Percentiles rank a stretch among this genome's conserved stretches.
Evolutionary conservation across 768 basidiomycete genomes (phyloP).

Genomic region (Collybiopsis luxurians): DNA sequence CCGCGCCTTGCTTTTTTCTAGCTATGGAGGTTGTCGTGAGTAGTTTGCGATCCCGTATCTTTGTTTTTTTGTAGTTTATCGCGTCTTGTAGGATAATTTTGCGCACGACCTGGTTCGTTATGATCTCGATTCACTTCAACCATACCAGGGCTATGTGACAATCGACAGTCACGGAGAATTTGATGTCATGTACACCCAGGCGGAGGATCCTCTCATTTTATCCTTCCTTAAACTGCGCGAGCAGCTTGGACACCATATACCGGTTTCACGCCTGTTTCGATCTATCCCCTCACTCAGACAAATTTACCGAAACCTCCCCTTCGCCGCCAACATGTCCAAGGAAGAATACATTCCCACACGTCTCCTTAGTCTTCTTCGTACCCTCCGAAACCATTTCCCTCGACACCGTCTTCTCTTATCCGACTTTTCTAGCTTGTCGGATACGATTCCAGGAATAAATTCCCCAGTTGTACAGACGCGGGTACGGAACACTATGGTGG

Average conservation of each 20-base stretch:
- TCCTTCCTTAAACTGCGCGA: slow-evolving; percentile 73
- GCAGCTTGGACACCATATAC: slow-evolving; percentile 53
- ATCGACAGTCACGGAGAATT: slow-evolving; percentile 83
- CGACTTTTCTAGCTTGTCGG: slow-evolving; percentile 88
- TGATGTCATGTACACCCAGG: slow-evolving; percentile 74
- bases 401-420: slow-evolving; percentile 91
- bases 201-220: slow-evolving; percentile 81
- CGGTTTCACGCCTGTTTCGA: slow-evolving; percentile 54
- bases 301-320: slow-evolving; percentile 70
- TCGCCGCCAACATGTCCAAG: slow-evolving; percentile 83
- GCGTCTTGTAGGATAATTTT: slow-evolving; percentile 77
- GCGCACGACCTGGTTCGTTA: slow-evolving; percentile 95
- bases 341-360: slow-evolving; percentile 95
- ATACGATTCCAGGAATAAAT: slow-evolving; percentile 71
- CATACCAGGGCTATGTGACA: slow-evolving; percentile 80
- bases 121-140: slow-evolving; percentile 72
- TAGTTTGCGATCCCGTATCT: slow-evolving; percentile 12
- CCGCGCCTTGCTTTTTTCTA: slow-evolving; percentile 87
- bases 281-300: slow-evolving; percentile 56
- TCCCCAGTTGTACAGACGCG: slow-evolving; percentile 97
- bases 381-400: slow-evolving; percentile 82
- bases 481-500: slow-evolving; percentile 79
- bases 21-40: slow-evolving; percentile 94
- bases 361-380: slow-evolving; percentile 78
- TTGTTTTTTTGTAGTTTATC: not conserved